Base-by-base conservation (phyloP, 1,139 yeast genomes). In the Lodderomyces parapsilosis region DNA sequence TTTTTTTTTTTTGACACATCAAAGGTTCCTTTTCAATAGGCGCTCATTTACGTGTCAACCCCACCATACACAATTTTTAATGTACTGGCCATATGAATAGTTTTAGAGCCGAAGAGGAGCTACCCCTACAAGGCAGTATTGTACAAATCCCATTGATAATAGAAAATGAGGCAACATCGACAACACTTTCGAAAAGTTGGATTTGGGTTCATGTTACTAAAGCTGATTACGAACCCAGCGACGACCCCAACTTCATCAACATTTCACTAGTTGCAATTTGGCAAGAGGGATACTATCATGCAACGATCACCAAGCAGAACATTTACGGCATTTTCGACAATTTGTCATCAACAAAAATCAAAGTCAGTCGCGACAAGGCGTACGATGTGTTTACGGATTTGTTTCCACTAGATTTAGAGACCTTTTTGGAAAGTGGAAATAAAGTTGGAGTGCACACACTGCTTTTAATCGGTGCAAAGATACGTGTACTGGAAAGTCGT, bases 351-450 rank as follows among this genome's bases (percentile, higher is more conserved):
- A 14, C 19, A 19, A 30, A 30, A 19, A 15, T 30, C 4, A 42
- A 38, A 17, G 27, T 48, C 17, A 44, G 45, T 14, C 37, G 38
- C n/a, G 41, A 35, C 10, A 45, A 43, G 13, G 41, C 47, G 28
- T 43, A 43, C 23, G 36, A 39, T 6, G 42, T 52, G n/a, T 27
- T 51, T n/a, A 32, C 38, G 2, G 40, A 38, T 33, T 40, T 52
- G 35, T 51, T 52, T 28, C 55, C 54, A 2, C 24, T 49, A 13
- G 56, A 52, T 44, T 43, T 47, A 10, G 51, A 49, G 10, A 35
- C 40, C 24, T 45, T 50, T 25, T 31, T 47, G 17, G 48, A 45
- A 17, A 40, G 41, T 30, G 38, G 38, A 9, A 25, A 33, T 28
- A 38, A 38, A 18, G 47, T 48, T 8, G 45, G 42, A 2, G 39